Evolutionary conservation across 108 stramenopile species (phyloP), one percentile per base, ranked within the genome.

Genomic region (Mediolabrus comicus): DNA sequence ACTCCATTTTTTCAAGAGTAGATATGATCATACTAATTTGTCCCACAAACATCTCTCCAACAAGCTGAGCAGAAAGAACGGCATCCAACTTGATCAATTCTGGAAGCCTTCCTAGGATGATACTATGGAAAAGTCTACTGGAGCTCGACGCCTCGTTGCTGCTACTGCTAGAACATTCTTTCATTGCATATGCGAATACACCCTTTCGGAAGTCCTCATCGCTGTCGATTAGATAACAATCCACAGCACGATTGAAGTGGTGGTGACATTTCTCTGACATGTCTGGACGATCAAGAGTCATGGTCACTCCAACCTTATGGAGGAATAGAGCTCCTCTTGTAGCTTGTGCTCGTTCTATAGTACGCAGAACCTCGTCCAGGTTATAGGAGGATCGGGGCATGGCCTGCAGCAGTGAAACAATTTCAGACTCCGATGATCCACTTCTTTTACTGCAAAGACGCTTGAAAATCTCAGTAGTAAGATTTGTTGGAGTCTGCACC

Each of bases 11-110:
- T 30, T 65, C 34, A 9, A 92, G 59, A 16, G 71, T 66, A 19
- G 59, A 26, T n/a, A 92, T 75, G 16, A 92, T 81, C 19, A 62
- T 58, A 39, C 87, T 86, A 17, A 94, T 53, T 29, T 92, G 87
- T 30, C 95, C 93, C 27, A 87, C 81, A 67, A 91, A 94, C 2
- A 90, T 57, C 62, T 92, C 91, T 4, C 77, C 85, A 34, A 83
- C 81, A 25, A 94, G 78, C 29, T 81, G 68, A 36, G 88, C 86
- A 11, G 86, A 76, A 36, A 74, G 58, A 41, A 85, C 55, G 9
- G 87, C 36, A 74, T 89, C 88, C 17, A 91, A 64, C 16, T 83
- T 69, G 17, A 87, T 78, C 41, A 94, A 58, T 32, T 82, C 75
- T 1, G 75, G 72, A 33, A 94, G 71, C 56, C 83, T 80, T 36